phyloP scores from a whole-genome alignment of 208 protist species.

The Phytomonas serpens region DNA sequence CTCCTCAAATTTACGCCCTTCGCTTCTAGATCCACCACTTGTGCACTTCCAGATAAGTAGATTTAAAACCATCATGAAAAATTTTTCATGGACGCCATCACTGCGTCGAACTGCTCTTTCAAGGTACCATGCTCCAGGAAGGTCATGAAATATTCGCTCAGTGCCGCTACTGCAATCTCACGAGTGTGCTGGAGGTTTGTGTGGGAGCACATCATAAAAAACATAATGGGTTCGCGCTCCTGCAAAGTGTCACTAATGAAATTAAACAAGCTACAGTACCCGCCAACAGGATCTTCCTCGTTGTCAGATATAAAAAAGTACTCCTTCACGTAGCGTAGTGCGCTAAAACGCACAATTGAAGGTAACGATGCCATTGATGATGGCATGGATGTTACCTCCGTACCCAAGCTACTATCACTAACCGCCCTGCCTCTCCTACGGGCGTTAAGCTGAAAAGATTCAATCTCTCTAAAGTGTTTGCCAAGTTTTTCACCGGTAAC shows the following conservation, averaged over 20 bases:
- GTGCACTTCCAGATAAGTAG: neutral
- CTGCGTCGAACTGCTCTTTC: conserved; percentile 22
- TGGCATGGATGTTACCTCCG: neutral
- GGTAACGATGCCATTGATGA: conserved; percentile 18
- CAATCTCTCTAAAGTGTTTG: conserved; percentile 20
- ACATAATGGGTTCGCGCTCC: conserved; percentile 24
- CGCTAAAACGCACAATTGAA: conserved; percentile 22
- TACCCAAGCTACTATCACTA: neutral
- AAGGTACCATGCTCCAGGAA: conserved; percentile 3
- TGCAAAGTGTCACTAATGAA: conserved; percentile 25
- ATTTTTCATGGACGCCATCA: conserved; percentile 25
- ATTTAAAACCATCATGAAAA: neutral
- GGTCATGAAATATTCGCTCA: conserved; percentile 23
- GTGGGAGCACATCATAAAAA: conserved; percentile 27
- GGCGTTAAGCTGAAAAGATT: neutral
- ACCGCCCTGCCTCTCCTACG: conserved; percentile 9
- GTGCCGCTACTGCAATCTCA: conserved; percentile 31
- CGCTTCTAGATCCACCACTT: neutral
- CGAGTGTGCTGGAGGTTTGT: conserved; percentile 20
- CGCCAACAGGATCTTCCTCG: conserved; percentile 22
- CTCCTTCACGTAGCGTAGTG: conserved; percentile 28
- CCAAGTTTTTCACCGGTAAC: conserved; percentile 25
- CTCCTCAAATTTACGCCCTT: neutral
- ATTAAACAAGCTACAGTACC: conserved; percentile 30
- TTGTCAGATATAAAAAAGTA: conserved; percentile 54